These are phyloP conservation scores for Grifola frondosa DNA, from an alignment of 1,284 basidiomycete genomes.

Conservation along the genomic window DNA sequence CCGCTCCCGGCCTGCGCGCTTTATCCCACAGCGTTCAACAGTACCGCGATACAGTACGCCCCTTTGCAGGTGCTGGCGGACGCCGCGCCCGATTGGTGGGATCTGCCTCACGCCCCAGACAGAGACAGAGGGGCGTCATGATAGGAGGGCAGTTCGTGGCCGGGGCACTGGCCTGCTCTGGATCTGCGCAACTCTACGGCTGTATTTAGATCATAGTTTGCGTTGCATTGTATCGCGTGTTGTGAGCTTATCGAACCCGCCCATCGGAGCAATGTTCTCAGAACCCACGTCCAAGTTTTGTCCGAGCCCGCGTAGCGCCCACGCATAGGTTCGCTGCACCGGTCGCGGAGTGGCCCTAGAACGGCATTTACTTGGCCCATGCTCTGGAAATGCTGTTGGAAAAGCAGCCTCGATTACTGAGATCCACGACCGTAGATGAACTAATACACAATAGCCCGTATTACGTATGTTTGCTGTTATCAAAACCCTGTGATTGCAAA, in stretches of 20 bases:
- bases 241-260: no score
- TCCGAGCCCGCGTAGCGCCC: no score
- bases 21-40: conserved; percentile 70
- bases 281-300: no score
- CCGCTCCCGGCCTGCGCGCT: conserved; percentile 46
- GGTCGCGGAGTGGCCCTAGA: no score
- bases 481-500: conserved; percentile 23
- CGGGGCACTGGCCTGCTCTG: no score
- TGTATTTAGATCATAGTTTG: no score
- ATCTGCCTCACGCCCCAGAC: conserved; percentile 16
- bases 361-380: neutral
- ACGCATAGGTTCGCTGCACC: no score
- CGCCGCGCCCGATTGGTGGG: conserved; percentile 31
- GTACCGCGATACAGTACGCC: conserved; percentile 57
- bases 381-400: conserved; percentile 3
- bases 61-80: conserved; percentile 24
- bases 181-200: no score
- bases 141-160: conserved; percentile 1
- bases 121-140: no score
- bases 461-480: conserved; percentile 21
- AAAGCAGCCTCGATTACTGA: neutral
- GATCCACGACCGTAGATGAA: neutral
- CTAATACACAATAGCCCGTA: no score
- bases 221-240: no score
- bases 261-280: no score